Conservation (phyloP, 2,329 filamentous ascomycete species). For the Stromatinia cepivora region DNA sequence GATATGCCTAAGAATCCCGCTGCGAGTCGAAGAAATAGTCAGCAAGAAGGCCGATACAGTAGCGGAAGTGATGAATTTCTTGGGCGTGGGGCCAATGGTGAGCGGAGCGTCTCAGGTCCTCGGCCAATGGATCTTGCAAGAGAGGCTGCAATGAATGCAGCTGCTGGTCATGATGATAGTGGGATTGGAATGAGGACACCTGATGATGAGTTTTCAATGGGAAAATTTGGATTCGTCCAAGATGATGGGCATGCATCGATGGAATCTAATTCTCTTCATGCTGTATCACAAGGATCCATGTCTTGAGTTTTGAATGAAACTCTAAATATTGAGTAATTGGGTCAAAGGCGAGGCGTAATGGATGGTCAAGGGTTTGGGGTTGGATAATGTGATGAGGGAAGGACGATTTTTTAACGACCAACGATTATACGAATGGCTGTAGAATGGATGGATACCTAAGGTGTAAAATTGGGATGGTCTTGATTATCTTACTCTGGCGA, state of each 20-base stretch:
- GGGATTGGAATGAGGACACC: conserved; percentile 71
- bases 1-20: conserved; percentile 32
- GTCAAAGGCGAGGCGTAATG: conserved; percentile 18
- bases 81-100: conserved; percentile 30
- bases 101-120: conserved; percentile 30
- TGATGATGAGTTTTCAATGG: conserved; percentile 63
- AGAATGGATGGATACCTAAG: conserved; percentile 24
- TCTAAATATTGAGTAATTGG: background rate
- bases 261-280: conserved; percentile 29
- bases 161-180: conserved; percentile 65
- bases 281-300: conserved; percentile 17
- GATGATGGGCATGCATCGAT: conserved; percentile 32
- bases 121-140: conserved; percentile 44
- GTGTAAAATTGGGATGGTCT: conserved; percentile 24
- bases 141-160: conserved; percentile 49
- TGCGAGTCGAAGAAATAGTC: conserved; percentile 32
- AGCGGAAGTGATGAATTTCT: conserved; percentile 40
- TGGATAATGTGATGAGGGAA: conserved; percentile 21
- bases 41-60: conserved; percentile 38
- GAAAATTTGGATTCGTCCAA: conserved; percentile 54
- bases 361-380: conserved; percentile 18
- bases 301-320: conserved; percentile 8
- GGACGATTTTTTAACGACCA: conserved; percentile 24
- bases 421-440: conserved; percentile 25
- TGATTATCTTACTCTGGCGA: conserved; percentile 20